Conservation (phyloP, 176 grass and related monocot species). For the Ensete ventricosum region DNA sequence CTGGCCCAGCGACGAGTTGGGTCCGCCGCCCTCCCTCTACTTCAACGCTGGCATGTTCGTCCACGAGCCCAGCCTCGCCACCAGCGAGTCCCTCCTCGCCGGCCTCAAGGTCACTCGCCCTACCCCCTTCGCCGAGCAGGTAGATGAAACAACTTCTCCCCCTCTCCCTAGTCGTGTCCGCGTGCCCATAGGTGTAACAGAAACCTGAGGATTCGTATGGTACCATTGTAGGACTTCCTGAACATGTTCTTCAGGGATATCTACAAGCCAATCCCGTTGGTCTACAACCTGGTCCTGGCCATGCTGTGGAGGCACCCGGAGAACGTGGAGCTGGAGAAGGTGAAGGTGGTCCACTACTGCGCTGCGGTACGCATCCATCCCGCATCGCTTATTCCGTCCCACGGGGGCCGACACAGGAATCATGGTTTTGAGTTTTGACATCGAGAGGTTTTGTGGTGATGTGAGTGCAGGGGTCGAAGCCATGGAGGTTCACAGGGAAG, state of each 20-base stretch:
- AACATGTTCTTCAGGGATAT: conserved; percentile 90
- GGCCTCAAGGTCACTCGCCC: conserved; percentile 32
- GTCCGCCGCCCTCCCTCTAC: conserved; percentile 70
- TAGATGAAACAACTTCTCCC: background rate
- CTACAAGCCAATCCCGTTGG: conserved; percentile 67
- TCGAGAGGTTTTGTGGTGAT: background rate
- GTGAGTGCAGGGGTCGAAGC: conserved; percentile 63
- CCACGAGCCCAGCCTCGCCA: conserved; percentile 62
- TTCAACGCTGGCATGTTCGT: conserved; percentile 98
- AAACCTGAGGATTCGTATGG: background rate
- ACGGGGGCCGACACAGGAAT: background rate
- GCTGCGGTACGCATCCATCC: conserved; percentile 41
- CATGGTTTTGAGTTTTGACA: background rate
- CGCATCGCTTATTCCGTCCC: background rate
- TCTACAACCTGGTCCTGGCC: conserved; percentile 78
- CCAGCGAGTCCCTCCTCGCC: conserved; percentile 45
- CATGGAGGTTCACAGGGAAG: conserved; percentile 83
- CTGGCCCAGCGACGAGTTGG: conserved; percentile 58
- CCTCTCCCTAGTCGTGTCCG: too few relatives aligned
- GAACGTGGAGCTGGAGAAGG: conserved; percentile 75
- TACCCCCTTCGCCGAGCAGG: conserved; percentile 78
- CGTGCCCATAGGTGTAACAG: background rate
- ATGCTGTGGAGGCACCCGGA: conserved; percentile 98
- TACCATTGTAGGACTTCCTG: conserved; percentile 52
- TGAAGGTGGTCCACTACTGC: conserved; percentile 91